Conservation (phyloP, 2,329 filamentous ascomycete species). For the Curvularia sp. region DNA sequence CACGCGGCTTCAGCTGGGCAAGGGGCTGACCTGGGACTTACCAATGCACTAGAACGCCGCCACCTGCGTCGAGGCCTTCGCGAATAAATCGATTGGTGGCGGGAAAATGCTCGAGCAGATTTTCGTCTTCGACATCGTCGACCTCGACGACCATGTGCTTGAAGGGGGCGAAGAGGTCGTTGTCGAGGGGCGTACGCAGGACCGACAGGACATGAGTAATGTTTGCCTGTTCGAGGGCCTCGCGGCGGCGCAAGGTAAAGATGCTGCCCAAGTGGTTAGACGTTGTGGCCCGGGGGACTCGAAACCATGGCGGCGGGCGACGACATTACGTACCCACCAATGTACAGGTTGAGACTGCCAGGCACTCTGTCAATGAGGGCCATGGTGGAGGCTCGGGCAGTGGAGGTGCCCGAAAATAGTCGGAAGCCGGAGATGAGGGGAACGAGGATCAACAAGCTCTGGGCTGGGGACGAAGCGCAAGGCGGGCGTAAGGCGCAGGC, state of each 20-base stretch:
- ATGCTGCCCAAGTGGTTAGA: constrained; percentile 63
- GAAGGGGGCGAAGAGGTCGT: constrained; percentile 66
- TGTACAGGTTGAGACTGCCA: constrained; percentile 74
- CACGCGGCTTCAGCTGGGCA: constrained; percentile 46
- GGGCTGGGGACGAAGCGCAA: constrained; percentile 2
- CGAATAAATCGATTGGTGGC: constrained; percentile 83
- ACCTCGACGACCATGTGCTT: constrained; percentile 81
- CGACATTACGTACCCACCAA: constrained; percentile 72
- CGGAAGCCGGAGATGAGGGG: constrained; percentile 31
- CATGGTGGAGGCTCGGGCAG: constrained; percentile 53
- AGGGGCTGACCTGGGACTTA: constrained; percentile 54
- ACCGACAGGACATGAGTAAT: constrained; percentile 94
- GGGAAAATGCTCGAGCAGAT: constrained; percentile 82
- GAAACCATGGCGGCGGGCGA: constrained; percentile 22
- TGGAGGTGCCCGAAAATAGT: constrained; percentile 21
- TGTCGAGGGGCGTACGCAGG: constrained; percentile 66
- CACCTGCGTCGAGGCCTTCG: constrained; percentile 68
- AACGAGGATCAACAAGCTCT: constrained; percentile 9
- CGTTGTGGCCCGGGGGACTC: constrained; percentile 23
- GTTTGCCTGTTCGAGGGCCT: constrained; percentile 71
- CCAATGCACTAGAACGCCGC: constrained; percentile 74
- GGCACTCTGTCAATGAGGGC: constrained; percentile 70
- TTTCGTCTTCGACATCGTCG: constrained; percentile 88
- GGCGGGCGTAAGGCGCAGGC: constrained; percentile 10
- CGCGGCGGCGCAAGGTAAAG: constrained; percentile 76